A percentile compares a stretch with the other conserved stretches of the same genome.
Evolutionary conservation across 2,329 filamentous ascomycete genomes (phyloP).

Genomic region (Colletotrichum sp.): DNA sequence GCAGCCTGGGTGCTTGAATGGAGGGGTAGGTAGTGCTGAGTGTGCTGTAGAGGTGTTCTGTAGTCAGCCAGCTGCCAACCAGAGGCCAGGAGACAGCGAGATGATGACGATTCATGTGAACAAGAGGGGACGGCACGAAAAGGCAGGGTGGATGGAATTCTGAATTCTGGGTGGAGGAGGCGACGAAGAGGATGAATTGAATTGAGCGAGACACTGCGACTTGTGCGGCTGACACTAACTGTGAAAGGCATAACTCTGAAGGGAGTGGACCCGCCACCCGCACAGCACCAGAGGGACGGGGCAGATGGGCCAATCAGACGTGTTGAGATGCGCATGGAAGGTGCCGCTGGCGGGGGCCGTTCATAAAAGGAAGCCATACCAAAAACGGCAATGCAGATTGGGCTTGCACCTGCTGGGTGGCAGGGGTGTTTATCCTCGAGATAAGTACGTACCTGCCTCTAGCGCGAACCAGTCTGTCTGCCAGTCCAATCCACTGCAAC

Average conservation of each 20-base stretch:
- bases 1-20: background rate
- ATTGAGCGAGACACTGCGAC: background rate
- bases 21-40: background rate
- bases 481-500: slow-evolving; percentile 1
- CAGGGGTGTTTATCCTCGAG: background rate
- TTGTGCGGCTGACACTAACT: background rate
- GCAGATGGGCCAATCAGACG: slow-evolving; percentile 3
- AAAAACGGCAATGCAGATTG: background rate
- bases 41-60: background rate
- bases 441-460: background rate
- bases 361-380: background rate
- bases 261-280: background rate
- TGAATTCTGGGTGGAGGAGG: background rate
- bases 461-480: slow-evolving; percentile 3
- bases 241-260: background rate
- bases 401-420: background rate
- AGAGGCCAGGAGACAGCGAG: background rate
- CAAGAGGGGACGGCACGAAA: background rate
- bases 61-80: background rate
- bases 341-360: background rate
- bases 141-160: background rate
- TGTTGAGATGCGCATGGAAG: background rate
- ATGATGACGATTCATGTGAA: slow-evolving; percentile 13
- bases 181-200: background rate
- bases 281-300: background rate